Conservation (phyloP, 2,329 filamentous ascomycete species). For the Furcasterigmium sp. region DNA sequence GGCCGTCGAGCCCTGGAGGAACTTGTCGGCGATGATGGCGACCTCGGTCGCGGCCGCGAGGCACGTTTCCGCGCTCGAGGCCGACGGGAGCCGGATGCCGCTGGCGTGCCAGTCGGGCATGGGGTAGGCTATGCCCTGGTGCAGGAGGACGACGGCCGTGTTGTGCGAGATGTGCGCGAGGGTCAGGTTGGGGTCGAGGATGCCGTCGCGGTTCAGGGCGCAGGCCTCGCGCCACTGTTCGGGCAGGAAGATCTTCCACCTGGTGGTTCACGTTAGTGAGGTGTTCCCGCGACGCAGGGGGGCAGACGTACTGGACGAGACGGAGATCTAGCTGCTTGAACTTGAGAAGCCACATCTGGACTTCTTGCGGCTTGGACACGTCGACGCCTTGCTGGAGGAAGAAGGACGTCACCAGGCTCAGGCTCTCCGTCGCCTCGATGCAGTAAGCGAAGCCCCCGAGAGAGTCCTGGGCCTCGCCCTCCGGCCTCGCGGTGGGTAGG, state of each 20-base stretch:
- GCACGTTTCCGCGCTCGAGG: slow-evolving; percentile 33
- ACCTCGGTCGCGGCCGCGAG: slow-evolving; percentile 30
- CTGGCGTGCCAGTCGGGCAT: slow-evolving; percentile 21
- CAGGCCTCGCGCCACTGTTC: slow-evolving; percentile 34
- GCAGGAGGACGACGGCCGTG: slow-evolving; percentile 33
- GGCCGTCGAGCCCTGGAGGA: slow-evolving; percentile 23
- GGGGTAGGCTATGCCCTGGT: slow-evolving; percentile 33
- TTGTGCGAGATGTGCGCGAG: slow-evolving; percentile 37
- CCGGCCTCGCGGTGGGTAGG: slow-evolving; percentile 13
- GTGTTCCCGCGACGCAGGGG: neutral
- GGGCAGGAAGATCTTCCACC: slow-evolving; percentile 40
- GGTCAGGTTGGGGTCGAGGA: slow-evolving; percentile 39
- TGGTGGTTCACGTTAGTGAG: slow-evolving; percentile 7
- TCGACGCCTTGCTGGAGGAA: slow-evolving; percentile 36
- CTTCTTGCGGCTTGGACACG: slow-evolving; percentile 25
- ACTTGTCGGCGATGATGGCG: slow-evolving; percentile 28
- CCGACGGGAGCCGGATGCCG: slow-evolving; percentile 26
- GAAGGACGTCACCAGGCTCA: slow-evolving; percentile 34
- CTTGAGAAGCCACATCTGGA: slow-evolving; percentile 34
- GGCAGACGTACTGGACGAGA: slow-evolving; percentile 28
- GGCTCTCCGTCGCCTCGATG: slow-evolving; percentile 38
- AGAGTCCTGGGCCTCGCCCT: slow-evolving; percentile 18
- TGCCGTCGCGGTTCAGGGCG: slow-evolving; percentile 29
- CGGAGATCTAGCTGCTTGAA: slow-evolving; percentile 38
- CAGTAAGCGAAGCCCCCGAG: slow-evolving; percentile 36